phyloP scores from a whole-genome alignment of 768 basidiomycete species.

The Xanthoconium purpureum region DNA sequence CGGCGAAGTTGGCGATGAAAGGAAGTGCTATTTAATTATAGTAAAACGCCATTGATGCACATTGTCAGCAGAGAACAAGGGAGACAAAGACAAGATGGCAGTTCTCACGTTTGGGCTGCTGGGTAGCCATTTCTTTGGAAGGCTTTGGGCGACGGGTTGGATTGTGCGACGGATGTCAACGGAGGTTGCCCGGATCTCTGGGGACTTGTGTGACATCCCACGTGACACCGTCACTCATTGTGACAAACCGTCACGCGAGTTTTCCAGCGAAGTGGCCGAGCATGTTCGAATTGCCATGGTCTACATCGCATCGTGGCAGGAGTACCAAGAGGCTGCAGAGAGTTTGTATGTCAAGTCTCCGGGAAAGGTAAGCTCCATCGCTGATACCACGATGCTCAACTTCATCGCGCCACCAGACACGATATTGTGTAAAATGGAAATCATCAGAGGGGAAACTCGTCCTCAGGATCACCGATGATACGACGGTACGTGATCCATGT shows the following conservation, averaged over 20 bases:
- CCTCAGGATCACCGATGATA: conserved; percentile 91
- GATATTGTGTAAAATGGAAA: conserved; percentile 92
- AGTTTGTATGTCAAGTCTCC: conserved; percentile 79
- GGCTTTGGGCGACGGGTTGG: neutral
- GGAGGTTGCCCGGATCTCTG: neutral
- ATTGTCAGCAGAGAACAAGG: neutral
- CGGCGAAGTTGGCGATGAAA: conserved; percentile 85
- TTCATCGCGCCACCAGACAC: conserved; percentile 49
- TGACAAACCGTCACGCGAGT: conserved; percentile 12
- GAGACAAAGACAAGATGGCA: neutral
- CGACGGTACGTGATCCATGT: conserved; percentile 57
- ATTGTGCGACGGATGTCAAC: neutral
- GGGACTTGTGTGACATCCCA: conserved; percentile 6
- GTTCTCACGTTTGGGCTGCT: conserved; percentile 34
- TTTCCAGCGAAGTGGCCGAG: too few species aligned
- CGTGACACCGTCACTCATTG: conserved; percentile 2
- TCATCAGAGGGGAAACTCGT: conserved; percentile 82
- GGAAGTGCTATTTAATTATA: conserved; percentile 58
- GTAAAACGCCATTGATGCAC: neutral
- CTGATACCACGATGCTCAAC: neutral
- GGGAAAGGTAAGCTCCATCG: conserved; percentile 51
- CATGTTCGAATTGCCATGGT: conserved; percentile 48
- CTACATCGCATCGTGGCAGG: conserved; percentile 87
- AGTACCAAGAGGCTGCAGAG: conserved; percentile 88
- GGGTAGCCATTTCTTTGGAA: conserved; percentile 22